Evolutionary conservation across 2,329 filamentous ascomycete genomes (phyloP).

Genomic region (Fusarium beomiforme): DNA sequence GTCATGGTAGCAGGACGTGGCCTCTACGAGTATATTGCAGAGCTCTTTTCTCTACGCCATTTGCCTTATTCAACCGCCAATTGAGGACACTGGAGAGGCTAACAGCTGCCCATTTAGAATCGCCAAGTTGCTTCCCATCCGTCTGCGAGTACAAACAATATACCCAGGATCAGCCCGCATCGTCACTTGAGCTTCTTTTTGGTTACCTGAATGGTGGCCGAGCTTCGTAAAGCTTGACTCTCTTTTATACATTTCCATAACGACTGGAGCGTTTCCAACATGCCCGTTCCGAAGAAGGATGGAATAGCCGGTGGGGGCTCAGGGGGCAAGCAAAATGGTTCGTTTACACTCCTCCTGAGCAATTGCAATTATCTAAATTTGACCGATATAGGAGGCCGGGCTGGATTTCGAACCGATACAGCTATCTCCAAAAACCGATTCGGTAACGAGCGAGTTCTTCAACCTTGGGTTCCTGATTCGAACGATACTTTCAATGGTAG

Average conservation of each 20-base stretch:
- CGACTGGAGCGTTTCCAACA: slow-evolving; percentile 42
- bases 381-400: slow-evolving; percentile 65
- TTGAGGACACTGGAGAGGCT: slow-evolving; percentile 11
- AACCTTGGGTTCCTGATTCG: slow-evolving; percentile 81
- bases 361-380: slow-evolving; percentile 16
- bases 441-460: slow-evolving; percentile 77
- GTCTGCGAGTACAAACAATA: slow-evolving; percentile 27
- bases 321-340: slow-evolving; percentile 52
- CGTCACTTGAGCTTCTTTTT: slow-evolving; percentile 29
- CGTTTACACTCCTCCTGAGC: slow-evolving; percentile 10
- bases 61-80: background rate
- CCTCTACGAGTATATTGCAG: slow-evolving; percentile 26
- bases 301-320: slow-evolving; percentile 45
- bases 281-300: slow-evolving; percentile 55
- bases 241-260: slow-evolving; percentile 39
- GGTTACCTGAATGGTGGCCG: slow-evolving; percentile 41
- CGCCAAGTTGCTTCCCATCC: slow-evolving; percentile 16
- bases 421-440: slow-evolving; percentile 83
- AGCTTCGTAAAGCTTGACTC: slow-evolving; percentile 31
- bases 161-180: slow-evolving; percentile 17
- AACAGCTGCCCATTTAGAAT: slow-evolving; percentile 16
- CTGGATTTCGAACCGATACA: slow-evolving; percentile 83
- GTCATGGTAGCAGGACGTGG: slow-evolving; percentile 38
- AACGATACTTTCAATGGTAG: slow-evolving; percentile 72
- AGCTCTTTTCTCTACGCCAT: background rate